These are phyloP conservation scores for Gracilaria caudata DNA, from an alignment of 23 red algal genomes.

Conservation along the genomic window DNA sequence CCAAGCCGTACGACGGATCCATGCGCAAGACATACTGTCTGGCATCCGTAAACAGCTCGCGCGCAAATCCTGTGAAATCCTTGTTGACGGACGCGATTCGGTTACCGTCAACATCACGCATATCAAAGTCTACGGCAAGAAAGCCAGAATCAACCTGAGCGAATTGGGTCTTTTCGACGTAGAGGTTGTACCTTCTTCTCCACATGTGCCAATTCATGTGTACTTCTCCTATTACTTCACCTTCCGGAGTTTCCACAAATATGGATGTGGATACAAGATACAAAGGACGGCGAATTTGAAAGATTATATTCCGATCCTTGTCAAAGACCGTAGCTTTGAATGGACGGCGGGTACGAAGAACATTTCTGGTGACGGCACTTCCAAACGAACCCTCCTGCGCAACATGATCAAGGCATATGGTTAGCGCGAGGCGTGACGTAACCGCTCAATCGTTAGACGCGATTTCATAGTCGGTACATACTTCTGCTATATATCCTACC, in stretches of 20 bases:
- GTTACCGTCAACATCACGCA: constrained; percentile 60
- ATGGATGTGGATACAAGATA: constrained; percentile 88
- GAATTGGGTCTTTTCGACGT: constrained; percentile 86
- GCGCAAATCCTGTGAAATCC: constrained; percentile 94
- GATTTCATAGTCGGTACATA: constrained; percentile 1
- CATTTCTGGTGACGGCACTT: constrained; percentile 68
- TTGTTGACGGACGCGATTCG: constrained; percentile 86
- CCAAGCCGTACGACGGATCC: constrained; percentile 55
- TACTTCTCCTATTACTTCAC: constrained; percentile 75
- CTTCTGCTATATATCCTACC: constrained; percentile 93
- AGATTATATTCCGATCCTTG: constrained; percentile 63
- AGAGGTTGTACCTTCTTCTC: constrained; percentile 87
- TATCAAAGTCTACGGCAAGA: constrained; percentile 88
- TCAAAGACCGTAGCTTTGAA: constrained; percentile 96
- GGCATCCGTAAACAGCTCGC: constrained; percentile 97
- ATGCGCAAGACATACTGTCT: constrained; percentile 95
- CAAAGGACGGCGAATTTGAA: constrained; percentile 80
- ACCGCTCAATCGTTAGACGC: background rate
- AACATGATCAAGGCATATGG: background rate
- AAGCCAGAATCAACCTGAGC: constrained; percentile 80
- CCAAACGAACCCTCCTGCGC: constrained; percentile 73
- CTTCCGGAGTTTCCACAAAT: constrained; percentile 79
- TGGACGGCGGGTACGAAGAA: constrained; percentile 88
- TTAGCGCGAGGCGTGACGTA: constrained; percentile 1
- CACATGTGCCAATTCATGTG: constrained; percentile 98